Conservation (phyloP, 2,329 filamentous ascomycete genomes). For the Cladosporium sp. region DNA sequence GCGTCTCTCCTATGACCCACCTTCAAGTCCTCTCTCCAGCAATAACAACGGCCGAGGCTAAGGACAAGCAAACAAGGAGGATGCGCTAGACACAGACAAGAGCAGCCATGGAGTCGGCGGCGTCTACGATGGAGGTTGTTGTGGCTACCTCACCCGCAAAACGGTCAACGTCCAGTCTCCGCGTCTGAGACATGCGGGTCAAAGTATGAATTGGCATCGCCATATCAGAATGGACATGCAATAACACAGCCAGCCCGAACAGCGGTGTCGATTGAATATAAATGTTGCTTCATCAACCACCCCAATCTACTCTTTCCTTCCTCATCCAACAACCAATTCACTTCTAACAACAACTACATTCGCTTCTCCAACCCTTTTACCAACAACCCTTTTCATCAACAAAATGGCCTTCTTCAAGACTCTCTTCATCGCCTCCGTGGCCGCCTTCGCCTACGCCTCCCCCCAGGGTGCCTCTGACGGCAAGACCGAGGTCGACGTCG, state of each 20-base stretch:
- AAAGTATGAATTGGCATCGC: constrained; percentile 9
- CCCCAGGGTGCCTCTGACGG: neutral
- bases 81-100: too few species aligned
- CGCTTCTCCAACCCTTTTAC: constrained; percentile 8
- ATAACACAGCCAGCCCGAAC: constrained; percentile 5
- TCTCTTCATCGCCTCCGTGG: constrained; percentile 7
- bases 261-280: neutral
- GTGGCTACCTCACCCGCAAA: too few species aligned
- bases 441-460: constrained; percentile 2
- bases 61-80: too few species aligned
- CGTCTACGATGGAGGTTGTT: too few species aligned
- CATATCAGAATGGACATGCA: constrained; percentile 10
- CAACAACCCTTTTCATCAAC: neutral
- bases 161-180: too few species aligned
- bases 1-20: too few species aligned
- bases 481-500: neutral
- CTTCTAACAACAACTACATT: constrained; percentile 4
- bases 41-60: too few species aligned
- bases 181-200: constrained; percentile 8
- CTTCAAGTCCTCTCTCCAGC: too few species aligned
- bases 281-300: neutral
- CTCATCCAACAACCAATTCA: constrained; percentile 9
- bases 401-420: constrained; percentile 9
- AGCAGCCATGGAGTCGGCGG: too few species aligned
- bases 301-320: neutral